Evolutionary conservation across 2,329 filamentous ascomycete genomes (phyloP), one percentile per base, ranked within the genome.

Genomic region (Zarea fungicola): DNA sequence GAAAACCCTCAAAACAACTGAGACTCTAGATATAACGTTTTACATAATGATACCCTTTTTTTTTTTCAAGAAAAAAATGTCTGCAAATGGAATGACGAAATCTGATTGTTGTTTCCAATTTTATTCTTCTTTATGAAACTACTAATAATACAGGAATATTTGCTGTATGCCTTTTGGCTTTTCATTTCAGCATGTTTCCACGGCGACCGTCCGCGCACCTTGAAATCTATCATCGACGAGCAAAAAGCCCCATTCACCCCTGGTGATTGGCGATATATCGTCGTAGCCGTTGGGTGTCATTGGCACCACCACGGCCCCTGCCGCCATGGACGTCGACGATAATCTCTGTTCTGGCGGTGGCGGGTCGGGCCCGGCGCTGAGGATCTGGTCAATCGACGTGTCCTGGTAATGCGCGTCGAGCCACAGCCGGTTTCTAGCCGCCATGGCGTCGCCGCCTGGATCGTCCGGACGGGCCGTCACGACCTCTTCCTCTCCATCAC

Each of bases 161-260:
- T n/a, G n/a, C n/a, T n/a, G n/a, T n/a, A n/a, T n/a, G n/a, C n/a
- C n/a, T n/a, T 35, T 14, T 34, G 11, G 21, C 22, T 28, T n/a
- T 40, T 16, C 8, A 21, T 16, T 16, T 71, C 64, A 75, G 56
- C 70, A 80, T 35, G 70, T 79, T 63, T 76, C 75, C 14, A 83
- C 74, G 4, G 69, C 69, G 3, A 67, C 78, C 34, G 65, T 78
- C 56, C 68, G 70, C 14, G 65, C 68, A 29, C 62, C 65, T 37
- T 65, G 67, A 53, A 72, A 71, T 22, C 65, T 67, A 23, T 71
- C 68, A 3, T 75, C 74, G 34, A 71, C 67, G 66, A 81, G 78
- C 55, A 84, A 61, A 57, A 80, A 79, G 0, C 78, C 77, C 81
- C 81, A 84, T 62, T 84, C 81, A 5, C 77, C 77, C 34, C 76